Evolutionary conservation across 495 filamentous ascomycete genomes (phyloP).

Genomic region (Talaromyces ruber): DNA sequence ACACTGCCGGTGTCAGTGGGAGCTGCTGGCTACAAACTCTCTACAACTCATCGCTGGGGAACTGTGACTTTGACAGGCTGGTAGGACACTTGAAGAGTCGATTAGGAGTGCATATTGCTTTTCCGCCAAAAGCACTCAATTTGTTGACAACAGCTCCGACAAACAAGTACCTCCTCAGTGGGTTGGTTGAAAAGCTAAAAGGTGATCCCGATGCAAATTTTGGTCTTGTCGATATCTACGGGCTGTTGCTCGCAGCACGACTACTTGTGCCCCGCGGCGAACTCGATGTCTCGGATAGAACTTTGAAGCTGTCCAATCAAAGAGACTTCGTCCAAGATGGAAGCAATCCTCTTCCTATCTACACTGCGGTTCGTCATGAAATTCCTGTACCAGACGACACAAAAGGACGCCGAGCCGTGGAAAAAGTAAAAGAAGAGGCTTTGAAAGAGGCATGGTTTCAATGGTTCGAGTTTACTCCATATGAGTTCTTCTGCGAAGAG

Average conservation of each 20-base stretch:
- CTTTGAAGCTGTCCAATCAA: constrained; percentile 88
- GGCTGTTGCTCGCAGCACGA: constrained; percentile 72
- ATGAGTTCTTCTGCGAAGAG: constrained; percentile 95
- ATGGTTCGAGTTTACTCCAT: constrained; percentile 95
- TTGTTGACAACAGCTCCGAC: constrained; percentile 75
- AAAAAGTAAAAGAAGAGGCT: constrained; percentile 51
- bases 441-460: constrained; percentile 85
- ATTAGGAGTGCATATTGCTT: constrained; percentile 81
- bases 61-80: constrained; percentile 51
- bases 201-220: constrained; percentile 74
- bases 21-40: constrained; percentile 92
- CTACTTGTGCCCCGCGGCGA: constrained; percentile 81
- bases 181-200: constrained; percentile 81
- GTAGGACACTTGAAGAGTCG: constrained; percentile 81
- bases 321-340: constrained; percentile 61
- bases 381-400: constrained; percentile 54
- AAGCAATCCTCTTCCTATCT: constrained; percentile 82
- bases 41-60: constrained; percentile 76
- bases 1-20: constrained; percentile 89
- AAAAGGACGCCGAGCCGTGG: constrained; percentile 25
- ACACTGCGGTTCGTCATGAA: constrained; percentile 90
- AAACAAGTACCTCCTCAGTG: constrained; percentile 83
- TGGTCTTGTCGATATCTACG: constrained; percentile 88
- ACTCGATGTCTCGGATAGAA: constrained; percentile 59
- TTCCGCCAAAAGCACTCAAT: constrained; percentile 71